Conservation (phyloP, 768 basidiomycete genomes). For the Lactarius pseudohatsudake region DNA sequence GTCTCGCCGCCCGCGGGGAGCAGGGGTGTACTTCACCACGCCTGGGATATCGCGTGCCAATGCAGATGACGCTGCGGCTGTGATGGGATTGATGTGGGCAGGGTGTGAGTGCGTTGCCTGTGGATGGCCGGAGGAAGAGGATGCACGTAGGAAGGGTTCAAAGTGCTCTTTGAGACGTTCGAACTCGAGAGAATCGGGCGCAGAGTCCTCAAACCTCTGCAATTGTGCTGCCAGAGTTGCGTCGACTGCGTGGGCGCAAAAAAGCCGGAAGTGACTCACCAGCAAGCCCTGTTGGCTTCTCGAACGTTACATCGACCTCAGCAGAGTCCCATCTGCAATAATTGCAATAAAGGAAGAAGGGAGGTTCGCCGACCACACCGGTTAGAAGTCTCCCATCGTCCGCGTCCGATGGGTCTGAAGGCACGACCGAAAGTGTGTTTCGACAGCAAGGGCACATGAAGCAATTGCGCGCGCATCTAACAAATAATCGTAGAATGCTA, state of each 20-base stretch:
- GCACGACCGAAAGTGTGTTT: conserved; percentile 88
- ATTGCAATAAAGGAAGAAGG: conserved; percentile 89
- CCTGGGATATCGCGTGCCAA: conserved; percentile 86
- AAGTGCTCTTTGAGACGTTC: conserved; percentile 96
- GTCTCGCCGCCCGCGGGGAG: conserved; percentile 54
- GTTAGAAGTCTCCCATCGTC: conserved; percentile 52
- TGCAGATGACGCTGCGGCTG: conserved; percentile 85
- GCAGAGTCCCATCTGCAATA: conserved; percentile 95
- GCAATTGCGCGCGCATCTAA: conserved; percentile 96
- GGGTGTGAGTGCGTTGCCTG: conserved; percentile 61
- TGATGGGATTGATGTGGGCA: conserved; percentile 76
- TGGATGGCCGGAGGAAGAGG: conserved; percentile 65
- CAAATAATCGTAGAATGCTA: conserved; percentile 3
- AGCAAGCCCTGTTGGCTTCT: conserved; percentile 94
- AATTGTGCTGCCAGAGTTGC: conserved; percentile 64
- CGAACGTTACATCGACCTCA: conserved; percentile 88
- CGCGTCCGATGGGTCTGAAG: conserved; percentile 74
- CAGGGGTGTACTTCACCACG: conserved; percentile 73
- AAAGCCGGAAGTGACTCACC: conserved; percentile 47
- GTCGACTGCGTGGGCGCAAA: neutral
- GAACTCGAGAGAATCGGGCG: conserved; percentile 83
- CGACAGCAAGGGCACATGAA: conserved; percentile 94
- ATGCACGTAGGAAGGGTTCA: conserved; percentile 89
- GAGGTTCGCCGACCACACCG: conserved; percentile 74
- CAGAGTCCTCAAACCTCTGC: conserved; percentile 85